Percentiles rank a stretch among this genome's conserved stretches.
phyloP scores from a whole-genome alignment of 371 early-diverging fungal species.

The Nematocida sp. region DNA sequence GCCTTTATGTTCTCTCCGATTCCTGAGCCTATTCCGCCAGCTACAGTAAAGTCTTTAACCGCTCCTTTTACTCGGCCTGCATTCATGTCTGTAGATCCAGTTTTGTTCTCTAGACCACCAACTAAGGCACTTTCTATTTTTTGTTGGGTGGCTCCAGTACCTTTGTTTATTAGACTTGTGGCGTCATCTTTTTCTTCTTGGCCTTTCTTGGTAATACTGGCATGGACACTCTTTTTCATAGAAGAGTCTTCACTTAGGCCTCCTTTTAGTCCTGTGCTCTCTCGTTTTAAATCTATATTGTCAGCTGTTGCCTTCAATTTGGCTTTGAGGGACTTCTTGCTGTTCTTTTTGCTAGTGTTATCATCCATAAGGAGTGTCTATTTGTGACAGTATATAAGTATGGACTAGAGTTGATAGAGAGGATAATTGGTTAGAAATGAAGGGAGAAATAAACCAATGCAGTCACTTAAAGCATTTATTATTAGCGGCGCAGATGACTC shows the following conservation, averaged over 20 bases:
- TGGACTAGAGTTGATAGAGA: not conserved
- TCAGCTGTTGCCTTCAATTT: not conserved
- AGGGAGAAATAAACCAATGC: not conserved
- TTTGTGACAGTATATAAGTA: not conserved
- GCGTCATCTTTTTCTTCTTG: not conserved
- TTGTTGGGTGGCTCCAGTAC: not conserved
- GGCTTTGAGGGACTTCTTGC: not conserved
- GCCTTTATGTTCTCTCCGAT: not conserved
- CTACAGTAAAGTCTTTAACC: constrained; percentile 3
- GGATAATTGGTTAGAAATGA: not conserved
- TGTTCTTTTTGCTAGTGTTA: not conserved
- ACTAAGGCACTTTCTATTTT: not conserved
- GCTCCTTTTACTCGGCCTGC: constrained; percentile 10
- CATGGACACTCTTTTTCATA: not conserved
- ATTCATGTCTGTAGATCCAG: constrained; percentile 7
- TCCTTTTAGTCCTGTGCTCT: constrained; percentile 2
- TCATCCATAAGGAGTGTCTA: not conserved
- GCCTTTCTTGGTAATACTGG: not conserved
- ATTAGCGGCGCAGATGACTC: constrained; percentile 27
- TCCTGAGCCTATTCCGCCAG: constrained; percentile 27
- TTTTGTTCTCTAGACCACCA: constrained; percentile 45
- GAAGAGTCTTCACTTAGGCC: not conserved
- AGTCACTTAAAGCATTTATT: constrained; percentile 8
- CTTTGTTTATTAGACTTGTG: constrained; percentile 27
- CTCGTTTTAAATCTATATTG: constrained; percentile 10